Evolutionary conservation across 163 green algal genomes (phyloP).

Genomic region (Chloromonas sp.): DNA sequence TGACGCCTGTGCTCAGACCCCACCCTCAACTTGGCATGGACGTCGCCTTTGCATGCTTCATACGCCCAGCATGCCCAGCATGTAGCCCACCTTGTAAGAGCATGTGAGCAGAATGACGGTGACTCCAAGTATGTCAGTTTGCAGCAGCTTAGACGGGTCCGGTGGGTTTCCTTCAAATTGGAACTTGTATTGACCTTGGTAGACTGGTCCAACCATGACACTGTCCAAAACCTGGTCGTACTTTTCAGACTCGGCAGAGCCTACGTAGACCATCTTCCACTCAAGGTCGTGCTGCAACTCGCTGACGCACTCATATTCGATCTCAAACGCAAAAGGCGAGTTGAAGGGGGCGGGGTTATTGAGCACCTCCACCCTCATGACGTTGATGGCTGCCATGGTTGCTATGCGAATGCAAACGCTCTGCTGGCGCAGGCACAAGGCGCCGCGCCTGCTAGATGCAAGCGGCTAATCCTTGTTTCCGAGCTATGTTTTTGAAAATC

Average conservation of each 20-base stretch:
- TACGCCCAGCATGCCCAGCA: too few species aligned
- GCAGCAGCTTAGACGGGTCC: conserved; percentile 69
- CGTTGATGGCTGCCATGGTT: conserved; percentile 76
- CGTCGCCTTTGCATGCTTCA: too few species aligned
- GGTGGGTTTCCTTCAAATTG: conserved; percentile 84
- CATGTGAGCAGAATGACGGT: conserved; percentile 96
- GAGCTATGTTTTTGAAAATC: too few species aligned
- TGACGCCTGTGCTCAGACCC: too few species aligned
- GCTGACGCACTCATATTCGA: conserved; percentile 93
- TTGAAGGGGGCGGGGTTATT: conserved; percentile 80
- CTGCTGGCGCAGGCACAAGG: not conserved
- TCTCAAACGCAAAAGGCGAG: conserved; percentile 90
- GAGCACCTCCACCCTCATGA: conserved; percentile 80
- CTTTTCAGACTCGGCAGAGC: conserved; percentile 84
- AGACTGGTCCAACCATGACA: conserved; percentile 91
- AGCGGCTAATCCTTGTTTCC: too few species aligned
- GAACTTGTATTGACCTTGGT: conserved; percentile 86
- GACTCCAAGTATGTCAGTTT: conserved; percentile 86
- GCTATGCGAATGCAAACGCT: not conserved
- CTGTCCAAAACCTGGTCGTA: conserved; percentile 94
- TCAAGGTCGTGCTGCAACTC: conserved; percentile 85
- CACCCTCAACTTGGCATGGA: too few species aligned
- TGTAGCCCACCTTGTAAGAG: conserved; percentile 64
- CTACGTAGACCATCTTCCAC: conserved; percentile 96
- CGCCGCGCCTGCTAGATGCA: too few species aligned